These are phyloP conservation scores for Tuctoria greenei DNA, from an alignment of 176 grass and related monocot species.

Conservation along the genomic window DNA sequence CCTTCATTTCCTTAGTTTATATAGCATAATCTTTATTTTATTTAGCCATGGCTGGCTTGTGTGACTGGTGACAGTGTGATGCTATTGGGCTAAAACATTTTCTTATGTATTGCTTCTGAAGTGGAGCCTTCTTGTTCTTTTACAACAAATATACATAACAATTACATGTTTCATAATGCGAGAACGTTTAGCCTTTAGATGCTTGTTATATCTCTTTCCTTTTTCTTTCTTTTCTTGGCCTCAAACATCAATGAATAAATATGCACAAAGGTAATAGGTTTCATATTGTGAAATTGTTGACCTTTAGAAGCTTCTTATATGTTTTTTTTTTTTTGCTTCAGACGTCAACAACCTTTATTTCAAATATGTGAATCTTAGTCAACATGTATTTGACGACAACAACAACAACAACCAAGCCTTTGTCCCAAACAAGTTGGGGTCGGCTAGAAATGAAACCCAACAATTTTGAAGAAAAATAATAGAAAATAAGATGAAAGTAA, in stretches of 20 bases:
- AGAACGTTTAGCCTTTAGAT: neutral
- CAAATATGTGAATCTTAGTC: too few relatives aligned
- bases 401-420: too few relatives aligned
- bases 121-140: neutral
- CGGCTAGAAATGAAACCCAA: too few relatives aligned
- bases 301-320: too few relatives aligned
- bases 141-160: neutral
- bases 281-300: neutral
- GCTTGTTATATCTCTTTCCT: neutral
- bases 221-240: neutral
- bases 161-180: neutral
- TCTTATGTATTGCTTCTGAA: neutral
- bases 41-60: neutral
- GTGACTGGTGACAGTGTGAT: constrained; percentile 6
- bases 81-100: neutral
- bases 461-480: too few relatives aligned
- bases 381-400: too few relatives aligned
- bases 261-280: neutral
- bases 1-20: neutral
- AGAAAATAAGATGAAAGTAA: too few relatives aligned
- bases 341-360: too few relatives aligned
- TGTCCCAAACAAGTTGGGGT: too few relatives aligned
- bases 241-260: neutral
- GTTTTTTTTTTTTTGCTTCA: too few relatives aligned
- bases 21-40: neutral